Evolutionary conservation across 2,329 filamentous ascomycete genomes (phyloP).

Genomic region (Gaeumannomyces tritici): DNA sequence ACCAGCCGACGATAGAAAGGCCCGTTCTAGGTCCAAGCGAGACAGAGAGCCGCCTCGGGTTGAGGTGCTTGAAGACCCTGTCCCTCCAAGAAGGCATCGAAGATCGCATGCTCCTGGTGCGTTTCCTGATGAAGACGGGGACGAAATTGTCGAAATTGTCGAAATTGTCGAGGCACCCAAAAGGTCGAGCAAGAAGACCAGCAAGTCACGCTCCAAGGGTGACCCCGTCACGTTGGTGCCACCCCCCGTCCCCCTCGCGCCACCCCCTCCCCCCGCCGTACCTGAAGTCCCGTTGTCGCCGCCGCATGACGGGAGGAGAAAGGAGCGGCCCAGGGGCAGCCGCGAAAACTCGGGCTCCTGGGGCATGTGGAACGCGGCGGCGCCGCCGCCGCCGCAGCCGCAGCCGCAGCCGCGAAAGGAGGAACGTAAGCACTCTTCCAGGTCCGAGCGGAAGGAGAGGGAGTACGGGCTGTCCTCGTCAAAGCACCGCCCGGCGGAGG

Average conservation of each 20-base stretch:
- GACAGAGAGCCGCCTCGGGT: constrained; percentile 18
- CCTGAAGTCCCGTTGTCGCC: constrained; percentile 39
- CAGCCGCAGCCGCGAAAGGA: constrained; percentile 35
- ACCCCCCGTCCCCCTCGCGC: constrained; percentile 25
- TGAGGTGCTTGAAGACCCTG: constrained; percentile 13
- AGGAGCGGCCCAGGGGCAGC: constrained; percentile 67
- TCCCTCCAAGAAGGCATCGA: constrained; percentile 6
- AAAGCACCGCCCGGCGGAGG: constrained; percentile 42
- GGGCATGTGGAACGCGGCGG: constrained; percentile 62
- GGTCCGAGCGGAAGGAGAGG: constrained; percentile 49
- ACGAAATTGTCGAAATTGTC: constrained; percentile 39
- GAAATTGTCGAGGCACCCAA: constrained; percentile 40
- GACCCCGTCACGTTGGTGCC: constrained; percentile 19
- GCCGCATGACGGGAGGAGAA: constrained; percentile 33
- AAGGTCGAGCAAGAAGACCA: constrained; percentile 31
- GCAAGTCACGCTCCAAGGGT: constrained; percentile 30
- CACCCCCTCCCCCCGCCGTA: constrained; percentile 34
- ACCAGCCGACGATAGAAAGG: constrained; percentile 30
- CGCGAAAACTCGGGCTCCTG: constrained; percentile 59
- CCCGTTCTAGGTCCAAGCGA: constrained; percentile 26
- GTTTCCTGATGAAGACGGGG: constrained; percentile 20
- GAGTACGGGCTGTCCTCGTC: constrained; percentile 7
- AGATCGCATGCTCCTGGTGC: constrained; percentile 16
- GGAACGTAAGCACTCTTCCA: constrained; percentile 48
- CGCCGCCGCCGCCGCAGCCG: constrained; percentile 31